Conservation (phyloP, 179 eudicot genomes). For the Spergularia azorica region DNA sequence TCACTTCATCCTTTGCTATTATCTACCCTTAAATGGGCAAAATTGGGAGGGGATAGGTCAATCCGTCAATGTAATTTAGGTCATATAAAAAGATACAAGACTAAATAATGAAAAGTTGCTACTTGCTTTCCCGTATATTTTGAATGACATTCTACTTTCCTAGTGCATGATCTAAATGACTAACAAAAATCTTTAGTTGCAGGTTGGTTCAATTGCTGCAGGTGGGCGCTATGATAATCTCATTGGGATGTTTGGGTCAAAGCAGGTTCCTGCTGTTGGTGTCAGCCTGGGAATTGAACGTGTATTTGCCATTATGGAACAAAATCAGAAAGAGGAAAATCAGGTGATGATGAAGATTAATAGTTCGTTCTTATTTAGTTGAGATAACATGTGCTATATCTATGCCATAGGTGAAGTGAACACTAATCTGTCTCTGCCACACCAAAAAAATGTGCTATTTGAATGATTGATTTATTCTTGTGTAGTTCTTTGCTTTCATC, state of each 20-base stretch:
- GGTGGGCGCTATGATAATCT: conserved; percentile 97
- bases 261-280: conserved; percentile 93
- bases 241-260: conserved; percentile 92
- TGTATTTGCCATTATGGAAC: conserved; percentile 93
- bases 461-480: too few relatives aligned
- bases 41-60: background rate
- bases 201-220: conserved; percentile 98
- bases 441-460: too few relatives aligned
- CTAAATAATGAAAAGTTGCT: background rate
- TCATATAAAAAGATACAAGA: background rate
- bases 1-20: background rate
- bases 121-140: background rate
- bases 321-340: conserved; percentile 68
- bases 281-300: conserved; percentile 94
- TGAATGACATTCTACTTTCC: background rate
- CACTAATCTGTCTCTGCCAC: too few relatives aligned
- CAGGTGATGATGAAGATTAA: conserved; percentile 48
- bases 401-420: too few relatives aligned
- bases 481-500: too few relatives aligned
- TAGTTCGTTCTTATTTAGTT: background rate
- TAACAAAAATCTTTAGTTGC: conserved; percentile 22
- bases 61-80: background rate
- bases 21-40: background rate
- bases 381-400: background rate
- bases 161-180: conserved; percentile 11